Evolutionary conservation across 768 basidiomycete genomes (phyloP), one percentile per base, ranked within the genome.

Genomic region (Tylopilus intermedius): DNA sequence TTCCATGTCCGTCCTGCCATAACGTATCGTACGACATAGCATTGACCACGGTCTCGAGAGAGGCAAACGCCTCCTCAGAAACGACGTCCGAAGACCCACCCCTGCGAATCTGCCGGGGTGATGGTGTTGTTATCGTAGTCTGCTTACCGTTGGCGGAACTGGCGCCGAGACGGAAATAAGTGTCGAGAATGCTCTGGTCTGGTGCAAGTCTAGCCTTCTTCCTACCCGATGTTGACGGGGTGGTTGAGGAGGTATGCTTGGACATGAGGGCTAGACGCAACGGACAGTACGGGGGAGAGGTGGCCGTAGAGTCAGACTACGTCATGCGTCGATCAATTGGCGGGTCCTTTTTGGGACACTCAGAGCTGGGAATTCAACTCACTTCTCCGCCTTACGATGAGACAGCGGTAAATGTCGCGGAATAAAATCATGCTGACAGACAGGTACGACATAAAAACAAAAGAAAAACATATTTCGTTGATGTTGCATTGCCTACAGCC

Each of bases 301-400:
- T 38, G 54, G 49, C 56, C 57, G 24, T 55, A 56, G 8, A 8
- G 9, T 53, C 46, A 54, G 35, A 40, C 38, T 66, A 64, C 63
- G 63, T 64, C 63, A 64, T 58, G 43, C 56, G 63, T 67, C 63
- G 63, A 64, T 64, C 63, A 58, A 35, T 55, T 13, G 26, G 18
- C 6, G 4, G 13, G 39, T 33, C 62, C 64, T 55, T 64, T 63
- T 66, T 56, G 30, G 63, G 59, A 61, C 33, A 30, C 44, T n/a
- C 44, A 6, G 18, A 47, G 29, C 41, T 44, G 38, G 47, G 50
- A 47, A 45, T 33, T 22, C 32, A 33, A 18, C 32, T 39, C 46
- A 33, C 42, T 43, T 33, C 18, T 45, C 18, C 29, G 35, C 38
- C 27, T 24, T 26, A 45, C 35, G 40, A 46, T 22, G 47, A 21